Evolutionary conservation across 2,329 filamentous ascomycete genomes (phyloP).

Genomic region (Cryphonectria japonica): DNA sequence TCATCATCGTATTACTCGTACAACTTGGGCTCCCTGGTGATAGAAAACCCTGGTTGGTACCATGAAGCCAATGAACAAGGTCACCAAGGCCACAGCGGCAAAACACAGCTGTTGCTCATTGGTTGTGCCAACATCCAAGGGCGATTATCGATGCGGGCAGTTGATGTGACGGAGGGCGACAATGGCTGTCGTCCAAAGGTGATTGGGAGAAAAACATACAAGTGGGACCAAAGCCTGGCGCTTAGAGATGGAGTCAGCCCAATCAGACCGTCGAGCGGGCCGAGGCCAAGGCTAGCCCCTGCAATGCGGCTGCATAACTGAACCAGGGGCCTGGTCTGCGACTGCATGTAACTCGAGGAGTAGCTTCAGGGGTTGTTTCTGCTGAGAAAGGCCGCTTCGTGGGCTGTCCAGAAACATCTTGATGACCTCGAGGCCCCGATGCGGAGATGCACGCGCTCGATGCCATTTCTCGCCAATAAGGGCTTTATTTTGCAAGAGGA

Average conservation of each 20-base stretch:
- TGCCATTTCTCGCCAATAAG: not conserved
- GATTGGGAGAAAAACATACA: slow-evolving; percentile 26
- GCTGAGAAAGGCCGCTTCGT: not conserved
- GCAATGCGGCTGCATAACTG: slow-evolving; percentile 20
- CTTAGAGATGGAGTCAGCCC: slow-evolving; percentile 25
- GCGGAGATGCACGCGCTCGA: not conserved
- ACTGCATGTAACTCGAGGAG: slow-evolving; percentile 17
- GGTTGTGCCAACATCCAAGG: slow-evolving; percentile 16
- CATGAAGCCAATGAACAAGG: slow-evolving; percentile 23
- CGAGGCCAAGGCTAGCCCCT: slow-evolving; percentile 20
- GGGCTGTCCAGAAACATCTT: not conserved
- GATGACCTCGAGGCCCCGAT: slow-evolving; percentile 2
- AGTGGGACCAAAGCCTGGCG: slow-evolving; percentile 28
- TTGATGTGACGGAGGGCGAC: slow-evolving; percentile 22
- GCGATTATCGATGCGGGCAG: slow-evolving; percentile 20
- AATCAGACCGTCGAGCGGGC: slow-evolving; percentile 20
- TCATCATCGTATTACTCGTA: not conserved
- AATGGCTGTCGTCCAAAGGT: slow-evolving; percentile 21
- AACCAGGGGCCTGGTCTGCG: slow-evolving; percentile 22
- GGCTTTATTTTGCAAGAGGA: not conserved
- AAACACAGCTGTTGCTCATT: slow-evolving; percentile 21
- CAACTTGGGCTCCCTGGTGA: not conserved
- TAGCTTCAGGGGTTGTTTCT: slow-evolving; percentile 19
- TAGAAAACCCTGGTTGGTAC: not conserved
- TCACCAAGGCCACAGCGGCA: slow-evolving; percentile 25